Evolutionary conservation across 495 filamentous ascomycete genomes (phyloP).

Genomic region (Aspergillus cristatus): DNA sequence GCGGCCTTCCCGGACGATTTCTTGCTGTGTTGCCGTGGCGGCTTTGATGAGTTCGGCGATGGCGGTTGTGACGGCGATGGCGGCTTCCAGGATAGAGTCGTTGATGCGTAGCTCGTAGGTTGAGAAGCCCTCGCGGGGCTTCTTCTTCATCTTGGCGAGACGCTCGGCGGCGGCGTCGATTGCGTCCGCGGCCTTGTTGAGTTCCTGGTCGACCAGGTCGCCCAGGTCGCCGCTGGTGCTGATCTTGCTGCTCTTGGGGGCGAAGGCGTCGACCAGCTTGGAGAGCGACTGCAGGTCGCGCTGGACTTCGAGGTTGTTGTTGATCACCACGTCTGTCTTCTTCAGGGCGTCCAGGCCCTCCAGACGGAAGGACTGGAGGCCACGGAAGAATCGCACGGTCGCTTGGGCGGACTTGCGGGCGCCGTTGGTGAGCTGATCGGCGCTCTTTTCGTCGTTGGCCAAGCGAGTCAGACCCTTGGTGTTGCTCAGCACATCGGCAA

Average conservation of each 20-base stretch:
- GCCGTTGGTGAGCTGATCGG: conserved; percentile 69
- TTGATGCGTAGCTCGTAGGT: conserved; percentile 94
- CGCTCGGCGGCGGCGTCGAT: conserved; percentile 87
- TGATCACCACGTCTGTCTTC: conserved; percentile 93
- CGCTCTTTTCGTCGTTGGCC: conserved; percentile 89
- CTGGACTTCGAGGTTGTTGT: conserved; percentile 90
- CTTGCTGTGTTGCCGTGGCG: conserved; percentile 85
- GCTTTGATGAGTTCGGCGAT: conserved; percentile 95
- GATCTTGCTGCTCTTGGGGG: conserved; percentile 74
- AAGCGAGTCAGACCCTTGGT: conserved; percentile 92
- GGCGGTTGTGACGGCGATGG: conserved; percentile 90
- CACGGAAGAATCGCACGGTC: conserved; percentile 92
- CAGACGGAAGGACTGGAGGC: conserved; percentile 84
- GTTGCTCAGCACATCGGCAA: conserved; percentile 91
- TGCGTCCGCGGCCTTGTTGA: conserved; percentile 88
- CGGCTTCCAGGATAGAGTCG: conserved; percentile 88
- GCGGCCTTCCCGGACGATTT: conserved; percentile 93
- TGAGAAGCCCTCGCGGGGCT: conserved; percentile 87
- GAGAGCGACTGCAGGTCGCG: conserved; percentile 83
- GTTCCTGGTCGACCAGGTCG: conserved; percentile 84
- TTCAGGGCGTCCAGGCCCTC: conserved; percentile 78
- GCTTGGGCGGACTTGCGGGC: conserved; percentile 79
- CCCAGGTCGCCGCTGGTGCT: conserved; percentile 78
- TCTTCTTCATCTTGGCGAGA: conserved; percentile 82
- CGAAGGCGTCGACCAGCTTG: conserved; percentile 84